A percentile compares a stretch with the other conserved stretches of the same genome.
These are phyloP conservation scores for Saturnispora diversa DNA, from an alignment of 805 yeast genomes.

Conservation along the genomic window DNA sequence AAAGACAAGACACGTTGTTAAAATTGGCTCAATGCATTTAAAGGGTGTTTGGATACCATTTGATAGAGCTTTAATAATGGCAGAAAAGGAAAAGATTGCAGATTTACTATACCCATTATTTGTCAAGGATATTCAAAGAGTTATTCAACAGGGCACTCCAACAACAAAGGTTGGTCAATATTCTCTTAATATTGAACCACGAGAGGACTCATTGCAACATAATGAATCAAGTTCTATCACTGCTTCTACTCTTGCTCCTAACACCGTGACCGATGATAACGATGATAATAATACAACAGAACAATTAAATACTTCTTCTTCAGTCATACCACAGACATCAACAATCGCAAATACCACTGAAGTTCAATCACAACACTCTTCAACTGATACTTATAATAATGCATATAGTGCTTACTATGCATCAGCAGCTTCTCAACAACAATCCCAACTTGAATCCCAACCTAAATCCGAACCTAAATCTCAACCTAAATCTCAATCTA, in stretches of 20 bases:
- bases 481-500: conserved; percentile 2
- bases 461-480: background rate
- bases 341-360: background rate
- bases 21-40: conserved; percentile 68
- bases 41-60: conserved; percentile 75
- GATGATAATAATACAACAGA: background rate
- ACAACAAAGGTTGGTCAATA: conserved; percentile 22
- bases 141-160: conserved; percentile 33
- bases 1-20: conserved; percentile 60
- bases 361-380: background rate
- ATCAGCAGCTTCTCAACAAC: conserved; percentile 2
- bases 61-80: conserved; percentile 61
- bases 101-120: conserved; percentile 50
- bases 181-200: conserved; percentile 11
- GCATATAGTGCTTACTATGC: background rate
- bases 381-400: background rate
- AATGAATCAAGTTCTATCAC: background rate
- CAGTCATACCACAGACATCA: background rate
- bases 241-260: background rate
- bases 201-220: background rate
- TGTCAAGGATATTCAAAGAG: conserved; percentile 55
- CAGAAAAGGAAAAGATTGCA: conserved; percentile 58
- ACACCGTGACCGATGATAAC: background rate
- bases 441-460: background rate
- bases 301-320: no score